These are phyloP conservation scores for Avena sativa DNA, from an alignment of 176 grass and related monocot genomes.

Conservation along the genomic window DNA sequence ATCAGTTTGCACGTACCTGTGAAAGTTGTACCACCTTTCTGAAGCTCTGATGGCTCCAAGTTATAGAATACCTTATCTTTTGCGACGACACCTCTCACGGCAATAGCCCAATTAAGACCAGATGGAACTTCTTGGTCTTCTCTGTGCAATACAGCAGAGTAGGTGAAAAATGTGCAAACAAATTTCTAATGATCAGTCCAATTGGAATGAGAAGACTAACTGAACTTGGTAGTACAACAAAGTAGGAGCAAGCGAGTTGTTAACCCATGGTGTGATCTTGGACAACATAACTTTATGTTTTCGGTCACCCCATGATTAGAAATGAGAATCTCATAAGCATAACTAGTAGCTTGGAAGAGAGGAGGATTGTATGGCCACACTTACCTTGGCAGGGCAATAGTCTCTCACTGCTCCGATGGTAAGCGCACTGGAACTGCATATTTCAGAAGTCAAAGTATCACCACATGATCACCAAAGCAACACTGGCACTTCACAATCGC, in stretches of 20 bases:
- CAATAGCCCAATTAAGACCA: conserved; percentile 77
- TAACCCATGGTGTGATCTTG: neutral
- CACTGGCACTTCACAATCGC: conserved; percentile 4
- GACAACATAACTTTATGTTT: neutral
- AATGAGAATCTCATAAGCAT: neutral
- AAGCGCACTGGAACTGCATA: conserved; percentile 41
- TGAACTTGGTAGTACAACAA: neutral
- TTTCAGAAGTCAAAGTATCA: conserved; percentile 45
- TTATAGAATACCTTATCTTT: conserved; percentile 85
- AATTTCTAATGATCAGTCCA: neutral
- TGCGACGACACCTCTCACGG: conserved; percentile 67
- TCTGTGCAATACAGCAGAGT: conserved; percentile 50
- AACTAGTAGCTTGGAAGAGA: neutral
- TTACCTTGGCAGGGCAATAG: conserved; percentile 53
- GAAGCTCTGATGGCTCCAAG: conserved; percentile 68
- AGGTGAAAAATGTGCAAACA: neutral
- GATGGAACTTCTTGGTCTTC: conserved; percentile 65
- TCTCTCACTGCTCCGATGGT: conserved; percentile 45
- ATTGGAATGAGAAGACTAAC: conserved; percentile 2
- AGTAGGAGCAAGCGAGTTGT: neutral
- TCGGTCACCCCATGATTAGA: neutral
- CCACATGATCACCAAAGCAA: neutral
- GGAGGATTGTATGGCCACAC: neutral
- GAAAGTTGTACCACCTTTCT: conserved; percentile 57
- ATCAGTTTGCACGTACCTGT: conserved; percentile 43